Evolutionary conservation across 106 monocot genomes (phyloP).

Genomic region (Dioscorea dumetorum): DNA sequence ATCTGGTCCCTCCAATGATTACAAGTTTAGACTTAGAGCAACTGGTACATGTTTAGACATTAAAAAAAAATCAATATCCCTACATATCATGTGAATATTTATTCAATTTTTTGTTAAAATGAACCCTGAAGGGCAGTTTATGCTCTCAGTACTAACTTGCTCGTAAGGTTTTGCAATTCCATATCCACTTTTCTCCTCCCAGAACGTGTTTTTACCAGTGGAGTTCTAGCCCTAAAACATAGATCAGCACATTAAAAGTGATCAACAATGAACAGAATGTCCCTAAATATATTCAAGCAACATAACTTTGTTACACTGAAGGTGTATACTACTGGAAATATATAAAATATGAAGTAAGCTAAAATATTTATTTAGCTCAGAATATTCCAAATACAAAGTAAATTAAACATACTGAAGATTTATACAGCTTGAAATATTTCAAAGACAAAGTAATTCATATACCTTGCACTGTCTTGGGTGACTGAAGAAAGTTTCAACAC

Average conservation of each 20-base stretch:
- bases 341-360: background rate
- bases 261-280: too few relatives aligned
- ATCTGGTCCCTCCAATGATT: conserved; percentile 7
- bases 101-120: background rate
- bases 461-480: conserved; percentile 20
- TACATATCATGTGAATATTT: background rate
- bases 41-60: conserved; percentile 6
- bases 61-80: background rate
- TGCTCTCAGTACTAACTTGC: conserved; percentile 15
- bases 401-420: background rate
- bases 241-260: background rate
- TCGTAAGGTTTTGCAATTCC: background rate
- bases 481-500: conserved; percentile 5
- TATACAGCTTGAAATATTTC: background rate
- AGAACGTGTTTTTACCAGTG: background rate
- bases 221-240: conserved; percentile 7
- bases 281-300: background rate
- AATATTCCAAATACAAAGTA: background rate
- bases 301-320: background rate
- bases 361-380: background rate
- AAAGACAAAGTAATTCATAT: background rate
- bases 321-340: background rate
- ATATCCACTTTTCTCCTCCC: conserved; percentile 3
- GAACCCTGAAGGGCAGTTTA: background rate
- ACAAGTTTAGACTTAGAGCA: conserved; percentile 20